Evolutionary conservation across 1,284 basidiomycete genomes (phyloP).

Genomic region (Cryptococcus floricola): DNA sequence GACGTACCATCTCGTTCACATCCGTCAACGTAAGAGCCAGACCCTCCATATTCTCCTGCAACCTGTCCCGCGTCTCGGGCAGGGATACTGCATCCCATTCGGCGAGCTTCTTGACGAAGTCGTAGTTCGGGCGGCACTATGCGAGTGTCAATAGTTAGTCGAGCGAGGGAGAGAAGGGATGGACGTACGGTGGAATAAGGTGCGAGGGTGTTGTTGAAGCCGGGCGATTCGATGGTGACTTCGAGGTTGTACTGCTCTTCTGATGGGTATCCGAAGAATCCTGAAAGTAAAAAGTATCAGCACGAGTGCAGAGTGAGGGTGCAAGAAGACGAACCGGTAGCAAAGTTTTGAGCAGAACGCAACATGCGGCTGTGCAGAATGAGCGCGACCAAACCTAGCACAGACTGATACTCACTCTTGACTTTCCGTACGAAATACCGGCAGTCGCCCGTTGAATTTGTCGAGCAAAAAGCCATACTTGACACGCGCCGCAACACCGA

Average conservation of each 20-base stretch:
- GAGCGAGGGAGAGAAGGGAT: background rate
- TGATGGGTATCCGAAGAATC: constrained; percentile 50
- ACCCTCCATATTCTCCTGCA: constrained; percentile 61
- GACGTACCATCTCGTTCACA: constrained; percentile 55
- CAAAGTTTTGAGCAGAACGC: constrained; percentile 51
- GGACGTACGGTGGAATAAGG: constrained; percentile 48
- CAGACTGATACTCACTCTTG: constrained; percentile 42
- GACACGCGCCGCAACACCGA: constrained; percentile 46
- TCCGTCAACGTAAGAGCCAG: constrained; percentile 68
- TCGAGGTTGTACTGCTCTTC: constrained; percentile 50
- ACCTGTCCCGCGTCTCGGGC: constrained; percentile 59
- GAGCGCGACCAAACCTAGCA: background rate
- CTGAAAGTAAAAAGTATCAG: constrained; percentile 10
- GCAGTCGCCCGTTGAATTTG: constrained; percentile 44
- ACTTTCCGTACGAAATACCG: constrained; percentile 51
- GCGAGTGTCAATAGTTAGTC: background rate
- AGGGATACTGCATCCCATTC: constrained; percentile 71
- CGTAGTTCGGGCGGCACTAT: background rate
- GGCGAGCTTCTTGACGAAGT: constrained; percentile 25
- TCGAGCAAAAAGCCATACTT: constrained; percentile 50
- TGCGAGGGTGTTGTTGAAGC: constrained; percentile 53
- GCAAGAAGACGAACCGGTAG: constrained; percentile 31
- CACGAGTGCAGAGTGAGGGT: no score
- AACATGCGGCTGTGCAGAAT: constrained; percentile 48
- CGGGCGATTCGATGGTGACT: constrained; percentile 49